Base-by-base conservation (phyloP, 2,329 filamentous ascomycete genomes). In the Hypoxylon sp. region DNA sequence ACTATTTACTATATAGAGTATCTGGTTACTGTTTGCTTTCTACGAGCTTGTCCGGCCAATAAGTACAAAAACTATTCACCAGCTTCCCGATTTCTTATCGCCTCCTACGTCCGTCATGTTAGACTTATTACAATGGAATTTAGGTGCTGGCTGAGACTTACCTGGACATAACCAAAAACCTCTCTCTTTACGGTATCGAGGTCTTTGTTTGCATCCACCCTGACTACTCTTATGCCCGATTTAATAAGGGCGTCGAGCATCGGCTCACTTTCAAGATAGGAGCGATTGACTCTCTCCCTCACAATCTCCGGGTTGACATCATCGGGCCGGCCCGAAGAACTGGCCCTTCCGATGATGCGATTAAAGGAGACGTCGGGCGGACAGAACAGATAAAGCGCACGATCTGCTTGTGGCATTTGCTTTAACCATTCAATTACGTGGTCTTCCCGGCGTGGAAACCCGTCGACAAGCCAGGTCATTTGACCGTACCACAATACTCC, bases 391-490 rank as follows among this genome's bases (percentile, higher is more conserved):
- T 67, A 71, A 2, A 74, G 30, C 3, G 61, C 30, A 25, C 56
- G 65, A 27, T 27, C 14, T 4, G 68, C 49, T 8, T 2, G 50
- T 20, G 68, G 68, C 60, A 73, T 72, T 10, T 56, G 60, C 27
- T 48, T 54, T 4, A 48, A 10, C 72, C 68, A 73, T 1, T 64
- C 68, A 0, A 53, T 40, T 6, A 74, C 63, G 14, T 73, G 68
- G 8, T 64, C 56, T 20, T 65, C 48, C 11, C 14, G 51, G 2
- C 73, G 69, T 2, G 74, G 73, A 48, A 73, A 76, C 1, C 71
- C 70, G 44, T 76, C 73, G 2, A 75, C 20, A 5, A 75, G 56
- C 73, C 72, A 76, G 13, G 50, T 63, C 14, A 49, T 31, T 54
- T 72, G 69, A 7, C 66, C 62, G 13, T 42, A 44, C 6, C 17